phyloP scores from a whole-genome alignment of 371 early-diverging fungal genomes.

The Mucor irregularis region DNA sequence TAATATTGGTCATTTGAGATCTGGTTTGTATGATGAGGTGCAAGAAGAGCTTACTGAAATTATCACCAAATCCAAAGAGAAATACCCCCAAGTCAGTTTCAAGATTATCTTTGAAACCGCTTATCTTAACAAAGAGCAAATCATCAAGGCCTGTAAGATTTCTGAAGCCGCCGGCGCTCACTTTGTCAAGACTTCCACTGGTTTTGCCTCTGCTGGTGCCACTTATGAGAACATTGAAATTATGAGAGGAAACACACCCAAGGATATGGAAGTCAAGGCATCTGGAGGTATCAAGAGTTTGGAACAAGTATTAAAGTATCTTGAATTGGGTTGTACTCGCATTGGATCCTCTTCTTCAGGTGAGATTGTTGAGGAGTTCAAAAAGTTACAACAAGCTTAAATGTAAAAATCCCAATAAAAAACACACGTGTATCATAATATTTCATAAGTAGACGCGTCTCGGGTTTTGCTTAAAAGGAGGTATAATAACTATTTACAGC shows the following conservation, averaged over 20 bases:
- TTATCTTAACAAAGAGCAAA: slow-evolving; percentile 61
- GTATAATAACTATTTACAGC: no score
- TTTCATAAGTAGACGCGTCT: no score
- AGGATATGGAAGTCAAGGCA: slow-evolving; percentile 59
- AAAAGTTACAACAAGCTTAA: slow-evolving; percentile 12
- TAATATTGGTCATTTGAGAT: slow-evolving; percentile 62
- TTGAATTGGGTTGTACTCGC: slow-evolving; percentile 62
- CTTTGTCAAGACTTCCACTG: slow-evolving; percentile 71
- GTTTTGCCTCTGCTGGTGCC: slow-evolving; percentile 63
- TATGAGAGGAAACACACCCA: slow-evolving; percentile 54
- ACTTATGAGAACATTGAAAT: slow-evolving; percentile 55
- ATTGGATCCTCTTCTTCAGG: slow-evolving; percentile 65
- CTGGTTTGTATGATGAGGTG: slow-evolving; percentile 48
- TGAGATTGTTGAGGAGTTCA: slow-evolving; percentile 61
- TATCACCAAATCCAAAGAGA: slow-evolving; percentile 42
- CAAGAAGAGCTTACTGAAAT: slow-evolving; percentile 51
- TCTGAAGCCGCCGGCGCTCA: slow-evolving; percentile 61
- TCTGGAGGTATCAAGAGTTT: slow-evolving; percentile 67
- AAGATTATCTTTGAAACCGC: slow-evolving; percentile 71
- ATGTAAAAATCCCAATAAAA: no score
- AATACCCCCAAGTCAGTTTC: slow-evolving; percentile 49
- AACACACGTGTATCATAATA: background rate
- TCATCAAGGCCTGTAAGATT: slow-evolving; percentile 51
- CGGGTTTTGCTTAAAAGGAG: no score
- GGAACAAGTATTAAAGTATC: slow-evolving; percentile 58